Conservation (phyloP, 2,329 filamentous ascomycete species). For the Fusarium pseudonygamai region DNA sequence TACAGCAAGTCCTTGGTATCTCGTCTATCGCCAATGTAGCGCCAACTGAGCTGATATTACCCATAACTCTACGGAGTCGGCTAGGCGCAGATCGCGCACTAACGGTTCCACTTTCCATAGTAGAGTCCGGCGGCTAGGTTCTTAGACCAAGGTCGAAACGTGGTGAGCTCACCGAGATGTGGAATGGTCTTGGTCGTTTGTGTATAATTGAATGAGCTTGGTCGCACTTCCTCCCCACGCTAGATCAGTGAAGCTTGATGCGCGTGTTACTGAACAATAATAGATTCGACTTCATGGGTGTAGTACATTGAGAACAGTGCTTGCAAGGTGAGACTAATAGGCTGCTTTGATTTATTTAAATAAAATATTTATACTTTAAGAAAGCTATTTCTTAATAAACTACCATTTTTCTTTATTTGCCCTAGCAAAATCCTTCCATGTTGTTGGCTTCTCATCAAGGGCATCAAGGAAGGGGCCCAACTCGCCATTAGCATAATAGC, state of each 20-base stretch:
- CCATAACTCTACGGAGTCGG: neutral
- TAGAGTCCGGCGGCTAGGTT: neutral
- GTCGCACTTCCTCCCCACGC: too few relatives aligned
- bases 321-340: neutral
- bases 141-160: accelerated
- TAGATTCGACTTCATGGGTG: accelerated
- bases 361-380: too few relatives aligned
- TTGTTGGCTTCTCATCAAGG: too few relatives aligned
- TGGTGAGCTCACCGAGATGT: neutral
- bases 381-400: too few relatives aligned
- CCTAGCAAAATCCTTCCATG: too few relatives aligned
- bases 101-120: accelerated
- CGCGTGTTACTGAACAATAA: accelerated
- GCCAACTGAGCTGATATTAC: neutral
- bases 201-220: neutral
- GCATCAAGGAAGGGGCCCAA: too few relatives aligned
- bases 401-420: too few relatives aligned
- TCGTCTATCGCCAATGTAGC: neutral
- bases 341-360: too few relatives aligned
- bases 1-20: neutral
- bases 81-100: neutral
- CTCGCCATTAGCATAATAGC: too few relatives aligned
- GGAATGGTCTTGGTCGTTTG: neutral
- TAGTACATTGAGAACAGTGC: too few relatives aligned
- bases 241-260: neutral